Base-by-base conservation (phyloP, 1,284 basidiomycete genomes). In the Athelia psychrophila region DNA sequence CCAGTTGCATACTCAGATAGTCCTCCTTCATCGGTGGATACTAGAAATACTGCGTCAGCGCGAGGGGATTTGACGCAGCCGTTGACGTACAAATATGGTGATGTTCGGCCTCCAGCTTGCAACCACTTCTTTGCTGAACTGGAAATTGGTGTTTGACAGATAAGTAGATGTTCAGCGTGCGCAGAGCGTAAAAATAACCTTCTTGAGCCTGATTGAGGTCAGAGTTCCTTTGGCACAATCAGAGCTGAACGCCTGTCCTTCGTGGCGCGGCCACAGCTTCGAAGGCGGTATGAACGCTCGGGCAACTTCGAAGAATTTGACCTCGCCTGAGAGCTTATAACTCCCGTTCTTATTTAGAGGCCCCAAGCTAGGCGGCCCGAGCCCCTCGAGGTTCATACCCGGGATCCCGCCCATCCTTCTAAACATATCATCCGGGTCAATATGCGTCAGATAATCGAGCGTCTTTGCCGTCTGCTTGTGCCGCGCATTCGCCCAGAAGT, bases 31-130 rank as follows among this genome's bases (percentile, higher is more conserved):
- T 24, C n/a, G 48, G 49, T 50, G 32, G 55, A 56, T 54, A 55
- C 42, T 44, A 12, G 42, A 15, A 16, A 13, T 22, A 20, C 10
- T 10, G 16, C 33, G 18, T 45, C 49, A 55, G 19, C 16, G 32
- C 36, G n/a, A 33, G 45, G 32, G 32, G 15, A 20, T 12, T 2
- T 30, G 20, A 35, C 36, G 45, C 12, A 40, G 22, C 3, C 20
- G 25, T 33, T 19, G 16, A 55, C 54, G 40, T 45, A 66, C 64
- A 48, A 63, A 59, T 8, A 64, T 47, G 1, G 66, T 66, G 25
- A 56, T 58, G 49, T 70, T 69, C 16, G 63, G 59, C 51, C 65
- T 66, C 67, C 67, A 69, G 2, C 57, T 53, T 19, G 54, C 52
- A 24, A 53, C 36, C 1, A 65, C 55, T 5, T 52, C 42, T 27